A percentile compares a stretch with the other conserved stretches of the same genome.
phyloP scores from a whole-genome alignment of 1,284 basidiomycete species.

The Sutorius eximius region DNA sequence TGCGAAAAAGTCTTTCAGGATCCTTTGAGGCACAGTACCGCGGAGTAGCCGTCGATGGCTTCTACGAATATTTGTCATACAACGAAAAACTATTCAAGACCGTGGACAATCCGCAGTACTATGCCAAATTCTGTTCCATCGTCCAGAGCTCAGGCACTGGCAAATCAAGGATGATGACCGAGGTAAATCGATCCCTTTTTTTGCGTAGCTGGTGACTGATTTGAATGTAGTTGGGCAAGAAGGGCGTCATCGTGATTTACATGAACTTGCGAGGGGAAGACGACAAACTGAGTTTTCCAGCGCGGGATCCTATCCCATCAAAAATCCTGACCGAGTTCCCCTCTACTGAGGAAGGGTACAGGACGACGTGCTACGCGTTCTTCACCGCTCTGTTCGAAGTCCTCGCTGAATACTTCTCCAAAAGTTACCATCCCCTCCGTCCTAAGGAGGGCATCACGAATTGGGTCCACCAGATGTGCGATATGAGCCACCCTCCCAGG shows the following conservation, averaged over 20 bases:
- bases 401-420: constrained; percentile 1
- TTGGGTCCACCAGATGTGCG: not conserved
- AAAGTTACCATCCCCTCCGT: not conserved
- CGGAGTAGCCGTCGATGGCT: not conserved
- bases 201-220: not conserved
- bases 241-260: constrained; percentile 8
- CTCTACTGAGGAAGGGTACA: not conserved
- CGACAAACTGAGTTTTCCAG: constrained; percentile 20
- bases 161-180: constrained; percentile 19
- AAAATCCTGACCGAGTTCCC: constrained; percentile 7
- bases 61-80: not conserved
- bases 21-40: not conserved
- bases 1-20: not conserved
- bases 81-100: not conserved
- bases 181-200: constrained; percentile 1
- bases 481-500: not conserved
- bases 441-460: not conserved
- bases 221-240: not conserved
- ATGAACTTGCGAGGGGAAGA: constrained; percentile 13
- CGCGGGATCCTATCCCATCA: constrained; percentile 8
- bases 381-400: constrained; percentile 14
- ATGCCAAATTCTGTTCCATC: too few relatives aligned
- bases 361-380: constrained; percentile 6
- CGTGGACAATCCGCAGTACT: too few relatives aligned
- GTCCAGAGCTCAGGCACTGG: constrained; percentile 25